A percentile compares a stretch with the other conserved stretches of the same genome.
phyloP scores from a whole-genome alignment of 345 rosid genomes.

The Capsella bursapastoris region DNA sequence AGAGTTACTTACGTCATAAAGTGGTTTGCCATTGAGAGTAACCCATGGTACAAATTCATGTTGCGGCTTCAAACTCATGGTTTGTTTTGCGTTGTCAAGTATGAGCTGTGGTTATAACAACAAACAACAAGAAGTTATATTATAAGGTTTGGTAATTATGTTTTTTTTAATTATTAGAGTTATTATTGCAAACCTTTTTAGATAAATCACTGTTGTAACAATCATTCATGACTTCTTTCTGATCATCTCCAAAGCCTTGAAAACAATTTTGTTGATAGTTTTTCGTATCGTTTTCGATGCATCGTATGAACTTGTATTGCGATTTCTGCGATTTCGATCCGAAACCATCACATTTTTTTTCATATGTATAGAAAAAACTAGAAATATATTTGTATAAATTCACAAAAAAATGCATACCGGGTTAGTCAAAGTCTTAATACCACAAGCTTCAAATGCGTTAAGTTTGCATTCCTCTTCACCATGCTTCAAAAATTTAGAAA shows the following conservation, averaged over 20 bases:
- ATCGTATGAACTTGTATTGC: conserved; percentile 54
- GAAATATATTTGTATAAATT: not conserved
- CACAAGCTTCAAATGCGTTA: conserved; percentile 66
- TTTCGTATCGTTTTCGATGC: conserved; percentile 5
- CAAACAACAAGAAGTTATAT: not conserved
- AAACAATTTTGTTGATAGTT: conserved; percentile 12
- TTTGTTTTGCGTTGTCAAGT: conserved; percentile 36
- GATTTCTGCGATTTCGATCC: conserved; percentile 36
- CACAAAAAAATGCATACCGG: conserved; percentile 39
- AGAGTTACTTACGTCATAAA: not conserved
- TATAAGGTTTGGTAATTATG: not conserved
- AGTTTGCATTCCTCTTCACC: conserved; percentile 70
- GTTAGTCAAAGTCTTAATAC: conserved; percentile 54
- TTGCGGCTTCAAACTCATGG: conserved; percentile 16
- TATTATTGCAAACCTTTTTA: not conserved
- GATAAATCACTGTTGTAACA: conserved; percentile 30
- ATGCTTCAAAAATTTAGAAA: conserved; percentile 47
- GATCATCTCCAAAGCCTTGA: not conserved
- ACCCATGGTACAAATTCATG: conserved; percentile 40
- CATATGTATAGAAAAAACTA: too few species aligned
- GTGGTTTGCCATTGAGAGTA: conserved; percentile 31
- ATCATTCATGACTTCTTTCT: not conserved
- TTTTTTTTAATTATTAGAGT: not conserved
- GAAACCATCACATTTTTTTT: not conserved
- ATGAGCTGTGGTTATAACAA: conserved; percentile 23